Conservation (phyloP, 345 rosid genomes). For the Eucalyptus erythrocorys region DNA sequence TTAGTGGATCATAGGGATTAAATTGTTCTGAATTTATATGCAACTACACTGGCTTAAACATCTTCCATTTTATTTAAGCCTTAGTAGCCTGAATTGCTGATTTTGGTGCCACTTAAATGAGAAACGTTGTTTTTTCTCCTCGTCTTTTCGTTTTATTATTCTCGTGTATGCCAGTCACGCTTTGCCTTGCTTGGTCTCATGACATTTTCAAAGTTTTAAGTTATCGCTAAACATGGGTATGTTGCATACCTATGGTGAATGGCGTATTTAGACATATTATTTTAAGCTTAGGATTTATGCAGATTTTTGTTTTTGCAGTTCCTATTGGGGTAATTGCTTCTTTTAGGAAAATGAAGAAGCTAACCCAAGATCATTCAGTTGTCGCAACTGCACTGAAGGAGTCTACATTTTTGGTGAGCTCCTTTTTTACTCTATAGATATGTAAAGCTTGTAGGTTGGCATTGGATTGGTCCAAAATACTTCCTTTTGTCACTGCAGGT, state of each 20-base stretch:
- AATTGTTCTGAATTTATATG: neutral
- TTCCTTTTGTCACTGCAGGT: conserved; percentile 20
- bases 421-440: neutral
- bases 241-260: neutral
- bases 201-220: neutral
- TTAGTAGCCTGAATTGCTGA: neutral
- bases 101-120: neutral
- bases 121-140: neutral
- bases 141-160: neutral
- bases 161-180: neutral
- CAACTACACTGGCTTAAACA: neutral
- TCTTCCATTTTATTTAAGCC: neutral
- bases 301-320: conserved; percentile 35
- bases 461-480: neutral
- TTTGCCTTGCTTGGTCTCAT: neutral
- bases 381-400: conserved; percentile 61
- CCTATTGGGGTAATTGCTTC: conserved; percentile 61
- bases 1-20: neutral
- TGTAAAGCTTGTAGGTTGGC: neutral
- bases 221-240: neutral
- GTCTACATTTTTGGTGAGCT: conserved; percentile 64
- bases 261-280: neutral
- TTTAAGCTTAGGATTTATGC: neutral
- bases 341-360: conserved; percentile 75
- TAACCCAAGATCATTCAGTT: conserved; percentile 35